Conservation (phyloP, 352 stramenopile species). For the Plasmopara viticola region DNA sequence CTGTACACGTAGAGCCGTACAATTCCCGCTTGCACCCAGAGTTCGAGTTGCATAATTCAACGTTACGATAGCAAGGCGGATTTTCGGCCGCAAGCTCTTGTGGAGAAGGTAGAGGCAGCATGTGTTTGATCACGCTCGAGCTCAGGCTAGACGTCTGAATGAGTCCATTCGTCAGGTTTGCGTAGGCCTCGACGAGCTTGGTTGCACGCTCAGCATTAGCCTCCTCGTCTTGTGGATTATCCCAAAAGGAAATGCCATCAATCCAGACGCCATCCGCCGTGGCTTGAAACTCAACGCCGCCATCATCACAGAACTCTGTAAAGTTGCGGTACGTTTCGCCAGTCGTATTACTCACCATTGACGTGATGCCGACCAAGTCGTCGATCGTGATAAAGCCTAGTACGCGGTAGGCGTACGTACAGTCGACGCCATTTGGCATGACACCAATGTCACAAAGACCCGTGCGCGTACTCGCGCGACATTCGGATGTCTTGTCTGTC, state of each 20-base stretch:
- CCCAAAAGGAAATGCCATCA: conserved; percentile 59
- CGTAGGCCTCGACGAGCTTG: conserved; percentile 51
- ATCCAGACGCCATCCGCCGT: conserved; percentile 38
- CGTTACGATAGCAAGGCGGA: conserved; percentile 61
- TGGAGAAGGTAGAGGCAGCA: conserved; percentile 46
- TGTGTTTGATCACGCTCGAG: conserved; percentile 29
- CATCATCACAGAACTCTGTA: conserved; percentile 52
- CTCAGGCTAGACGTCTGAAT: conserved; percentile 33
- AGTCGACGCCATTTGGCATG: conserved; percentile 51
- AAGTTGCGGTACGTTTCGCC: conserved; percentile 51
- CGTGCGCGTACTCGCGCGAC: conserved; percentile 34
- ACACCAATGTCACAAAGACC: conserved; percentile 50
- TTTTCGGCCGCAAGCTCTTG: conserved; percentile 45
- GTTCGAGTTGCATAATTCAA: conserved; percentile 46
- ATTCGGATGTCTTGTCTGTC: conserved; percentile 40
- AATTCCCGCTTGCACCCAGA: conserved; percentile 53
- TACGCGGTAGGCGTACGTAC: conserved; percentile 60
- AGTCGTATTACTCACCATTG: conserved; percentile 48
- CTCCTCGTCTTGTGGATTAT: conserved; percentile 52
- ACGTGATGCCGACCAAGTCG: conserved; percentile 70
- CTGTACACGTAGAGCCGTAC: conserved; percentile 54
- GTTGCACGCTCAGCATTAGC: conserved; percentile 41
- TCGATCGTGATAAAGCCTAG: conserved; percentile 62
- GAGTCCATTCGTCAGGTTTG: conserved; percentile 38
- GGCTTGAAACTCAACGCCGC: conserved; percentile 52